These are phyloP conservation scores for Cyberlindnera americana DNA, from an alignment of 805 yeast species.

Conservation along the genomic window DNA sequence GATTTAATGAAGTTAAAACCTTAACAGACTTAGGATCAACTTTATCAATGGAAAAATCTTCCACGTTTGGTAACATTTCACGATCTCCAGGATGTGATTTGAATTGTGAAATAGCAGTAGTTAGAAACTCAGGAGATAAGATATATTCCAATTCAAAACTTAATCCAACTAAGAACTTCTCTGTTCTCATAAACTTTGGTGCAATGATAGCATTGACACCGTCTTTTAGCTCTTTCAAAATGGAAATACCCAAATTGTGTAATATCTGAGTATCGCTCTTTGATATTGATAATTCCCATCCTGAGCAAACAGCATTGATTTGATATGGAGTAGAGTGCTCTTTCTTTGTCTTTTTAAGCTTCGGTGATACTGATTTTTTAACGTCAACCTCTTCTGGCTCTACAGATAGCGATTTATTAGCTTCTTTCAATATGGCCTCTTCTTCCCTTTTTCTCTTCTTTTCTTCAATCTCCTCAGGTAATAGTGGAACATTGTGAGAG, in stretches of 20 bases:
- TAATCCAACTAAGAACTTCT: conserved; percentile 73
- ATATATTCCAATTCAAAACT: conserved; percentile 49
- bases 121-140: conserved; percentile 52
- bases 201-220: conserved; percentile 58
- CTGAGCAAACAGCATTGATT: conserved; percentile 56
- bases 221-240: conserved; percentile 32
- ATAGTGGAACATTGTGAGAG: conserved; percentile 33
- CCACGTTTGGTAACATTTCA: conserved; percentile 23
- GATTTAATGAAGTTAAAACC: conserved; percentile 28
- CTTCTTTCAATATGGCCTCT: conserved; percentile 23
- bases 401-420: conserved; percentile 11
- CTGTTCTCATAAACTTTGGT: conserved; percentile 80
- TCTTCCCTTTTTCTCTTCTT: conserved; percentile 29
- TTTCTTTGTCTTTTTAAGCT: conserved; percentile 17
- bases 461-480: conserved; percentile 40
- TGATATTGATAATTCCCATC: conserved; percentile 51
- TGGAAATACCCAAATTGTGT: conserved; percentile 52
- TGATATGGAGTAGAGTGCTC: conserved; percentile 25
- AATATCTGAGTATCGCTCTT: conserved; percentile 43
- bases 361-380: conserved; percentile 9
- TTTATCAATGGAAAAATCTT: conserved; percentile 33
- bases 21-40: conserved; percentile 33
- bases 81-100: conserved; percentile 15
- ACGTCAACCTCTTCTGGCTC: conserved; percentile 10
- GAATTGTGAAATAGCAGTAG: conserved; percentile 39